Base-by-base conservation (phyloP, 2,329 filamentous ascomycete genomes). In the Diaporthe sp. region DNA sequence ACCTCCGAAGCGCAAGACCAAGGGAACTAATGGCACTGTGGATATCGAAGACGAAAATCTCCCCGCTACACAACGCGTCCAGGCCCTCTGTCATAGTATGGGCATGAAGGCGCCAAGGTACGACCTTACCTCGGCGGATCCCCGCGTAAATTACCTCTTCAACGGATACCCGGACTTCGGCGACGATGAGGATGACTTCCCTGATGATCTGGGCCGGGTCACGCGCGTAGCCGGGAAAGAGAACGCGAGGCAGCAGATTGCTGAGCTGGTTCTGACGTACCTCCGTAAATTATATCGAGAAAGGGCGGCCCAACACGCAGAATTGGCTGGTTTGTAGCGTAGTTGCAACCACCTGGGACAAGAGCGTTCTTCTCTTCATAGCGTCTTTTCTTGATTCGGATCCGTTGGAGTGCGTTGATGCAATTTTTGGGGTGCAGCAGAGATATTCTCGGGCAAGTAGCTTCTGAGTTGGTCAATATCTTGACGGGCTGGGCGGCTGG, bases 191-290 rank as follows among this genome's bases (percentile, higher is more conserved):
- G 75, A 75, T 2, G 76, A 85, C 8, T 84, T 85, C 0, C 72
- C 70, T 1, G 42, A 25, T 8, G 50, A 25, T 3, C 10, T 86
- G 0, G 84, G 84, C 4, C 40, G 77, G 8, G 83, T 88, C 6
- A 71, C 54, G 1, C 78, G 81, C 7, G 78, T 85, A 12, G 78
- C 79, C 5, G 82, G 84, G 3, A 83, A 81, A 77, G 81, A 79
- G 57, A 74, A 79, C 13, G 81, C 86, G 1, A 85, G 80, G 77
- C 80, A 84, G 75, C 79, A 78, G 71, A 78, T 89, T 4, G 85
- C 87, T 0, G 81, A 84, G 76, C 76, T 78, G 42, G 78, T 89
- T 3, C 76, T 88, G 19, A 75, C 50, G 8, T 84, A 82, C 78
- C 75, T 90, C 40, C 40, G 78, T 10, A 38, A 69, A 7, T 74